Base-by-base conservation (phyloP, 176 grass and related monocot species). In the Stipa capillata region DNA sequence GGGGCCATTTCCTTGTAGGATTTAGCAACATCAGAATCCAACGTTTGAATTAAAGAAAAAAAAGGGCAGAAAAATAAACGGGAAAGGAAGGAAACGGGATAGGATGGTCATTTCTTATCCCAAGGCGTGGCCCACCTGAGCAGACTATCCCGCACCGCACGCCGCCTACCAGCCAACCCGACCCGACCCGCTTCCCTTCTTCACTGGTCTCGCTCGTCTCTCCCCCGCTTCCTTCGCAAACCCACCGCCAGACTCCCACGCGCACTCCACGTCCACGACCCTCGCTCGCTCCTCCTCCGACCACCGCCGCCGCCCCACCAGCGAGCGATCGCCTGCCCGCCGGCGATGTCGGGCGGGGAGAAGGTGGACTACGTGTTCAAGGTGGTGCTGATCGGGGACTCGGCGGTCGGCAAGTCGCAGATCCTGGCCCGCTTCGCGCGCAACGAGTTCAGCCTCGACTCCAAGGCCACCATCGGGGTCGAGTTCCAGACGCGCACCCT, bases 361-460 rank as follows among this genome's bases (percentile, higher is more conserved):
- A 93, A 91, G 78, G 88, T 97, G 56, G 94, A 97, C 77, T 97
- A 97, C 55, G 94, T 97, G 18, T 97, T 97, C 86, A 97, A 97
- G 77, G 94, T 97, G 83, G 94, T 97, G 73, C 86, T 97, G 48
- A 97, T 97, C 81, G 94, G 94, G 1, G 88, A 97, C 85, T 97
- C 94, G 10, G 94, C 94, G 34, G 94, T 97, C 40, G 94, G 94
- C 17, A 97, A 97, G 84, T 97, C 94, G 42, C 94, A 97, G 94
- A 93, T 97, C 80, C 85, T 97, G 34, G 91, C 94, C 11, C 88
- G 94, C n/a, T 97, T 97, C 89, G 83, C 89, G 43, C 94, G 91
- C 88, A 89, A 93, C 86, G 94, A 97, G 91, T 97, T 97, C 89
- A 91, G 78, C 79, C 78, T 97, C 84, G 94, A 97, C 74, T 97